A percentile compares a stretch with the other conserved stretches of the same genome.
Evolutionary conservation across 2,329 filamentous ascomycete genomes (phyloP).

Genomic region (Microcyclospora tardicrescens): DNA sequence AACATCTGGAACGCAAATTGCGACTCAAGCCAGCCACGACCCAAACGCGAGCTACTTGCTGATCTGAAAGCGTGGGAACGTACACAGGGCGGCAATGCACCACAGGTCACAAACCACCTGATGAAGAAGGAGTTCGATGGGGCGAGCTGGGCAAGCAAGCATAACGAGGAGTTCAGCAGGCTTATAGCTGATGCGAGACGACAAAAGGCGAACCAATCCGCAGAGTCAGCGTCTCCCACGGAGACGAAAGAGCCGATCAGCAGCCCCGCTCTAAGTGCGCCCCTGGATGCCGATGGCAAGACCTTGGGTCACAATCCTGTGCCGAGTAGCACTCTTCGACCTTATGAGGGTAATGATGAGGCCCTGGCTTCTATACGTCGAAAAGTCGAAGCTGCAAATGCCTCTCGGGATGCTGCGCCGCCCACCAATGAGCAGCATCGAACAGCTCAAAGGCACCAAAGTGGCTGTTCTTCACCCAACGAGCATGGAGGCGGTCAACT

Average conservation of each 20-base stretch:
- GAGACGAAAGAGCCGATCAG: constrained; percentile 3
- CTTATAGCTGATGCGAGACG: constrained; percentile 64
- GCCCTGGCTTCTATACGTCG: constrained; percentile 13
- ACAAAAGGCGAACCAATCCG: constrained; percentile 29
- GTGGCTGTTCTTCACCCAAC: neutral
- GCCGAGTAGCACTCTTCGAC: neutral
- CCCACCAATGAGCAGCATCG: constrained; percentile 8
- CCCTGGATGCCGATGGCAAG: constrained; percentile 8
- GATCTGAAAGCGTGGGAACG: constrained; percentile 82
- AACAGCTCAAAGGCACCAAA: constrained; percentile 6
- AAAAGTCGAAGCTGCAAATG: constrained; percentile 15
- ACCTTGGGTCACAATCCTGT: constrained; percentile 12
- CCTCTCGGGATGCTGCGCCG: constrained; percentile 8
- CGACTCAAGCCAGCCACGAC: constrained; percentile 62
- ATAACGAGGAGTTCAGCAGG: constrained; percentile 63
- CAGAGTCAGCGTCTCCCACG: constrained; percentile 7
- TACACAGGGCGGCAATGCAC: constrained; percentile 55
- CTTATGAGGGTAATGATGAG: constrained; percentile 15
- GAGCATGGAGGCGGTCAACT: neutral
- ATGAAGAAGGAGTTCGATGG: constrained; percentile 85
- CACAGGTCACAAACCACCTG: constrained; percentile 35
- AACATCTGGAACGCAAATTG: constrained; percentile 97
- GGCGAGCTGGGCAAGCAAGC: constrained; percentile 57
- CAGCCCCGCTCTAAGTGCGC: neutral
- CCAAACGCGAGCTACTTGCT: constrained; percentile 56